Evolutionary conservation across 257 asterid species (phyloP), one percentile per base, ranked within the genome.

Genomic region (Capsicum rhomboideum): DNA sequence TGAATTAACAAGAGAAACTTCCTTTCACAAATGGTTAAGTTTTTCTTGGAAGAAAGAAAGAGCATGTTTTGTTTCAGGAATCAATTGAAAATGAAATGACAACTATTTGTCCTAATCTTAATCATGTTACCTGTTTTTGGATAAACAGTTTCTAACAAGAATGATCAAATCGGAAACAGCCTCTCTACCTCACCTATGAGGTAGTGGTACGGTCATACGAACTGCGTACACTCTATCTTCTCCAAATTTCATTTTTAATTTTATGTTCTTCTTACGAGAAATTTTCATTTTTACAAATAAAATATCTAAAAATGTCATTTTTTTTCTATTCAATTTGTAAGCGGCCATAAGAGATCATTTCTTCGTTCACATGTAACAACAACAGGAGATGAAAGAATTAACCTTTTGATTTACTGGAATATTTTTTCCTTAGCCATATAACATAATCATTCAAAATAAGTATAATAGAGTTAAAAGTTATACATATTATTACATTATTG

Each of bases 331-430:
- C 18, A 26, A 61, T 26, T 61, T 23, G 5, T 23, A 61, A 23
- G 31, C 10, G 11, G 4, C 13, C 18, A 23, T 61, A 13, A 11
- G 37, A 23, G 20, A 26, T 26, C 8, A 26, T 26, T 61, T 61
- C 69, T 61, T 6, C 4, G 52, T 17, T 40, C 88, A 85, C 75
- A 86, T 83, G 88, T 83, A 83, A 53, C 72, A 34, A 34, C n/a
- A 54, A 29, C 82, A 4, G 10, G 58, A 64, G 77, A 54, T 80
- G n/a, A n/a, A 44, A 29, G 50, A 42, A 14, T 8, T 44, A 2
- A 42, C 10, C 34, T 84, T 71, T 85, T 83, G 16, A 40, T 63
- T 85, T 80, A 56, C 9, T 80, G 58, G 40, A 80, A 37, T 40
- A 31, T n/a, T 37, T 0, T 79, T 14, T 53, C 75, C 21, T 72